phyloP scores from a whole-genome alignment of 1,139 yeast species.

The Magnusiomyces sp. region DNA sequence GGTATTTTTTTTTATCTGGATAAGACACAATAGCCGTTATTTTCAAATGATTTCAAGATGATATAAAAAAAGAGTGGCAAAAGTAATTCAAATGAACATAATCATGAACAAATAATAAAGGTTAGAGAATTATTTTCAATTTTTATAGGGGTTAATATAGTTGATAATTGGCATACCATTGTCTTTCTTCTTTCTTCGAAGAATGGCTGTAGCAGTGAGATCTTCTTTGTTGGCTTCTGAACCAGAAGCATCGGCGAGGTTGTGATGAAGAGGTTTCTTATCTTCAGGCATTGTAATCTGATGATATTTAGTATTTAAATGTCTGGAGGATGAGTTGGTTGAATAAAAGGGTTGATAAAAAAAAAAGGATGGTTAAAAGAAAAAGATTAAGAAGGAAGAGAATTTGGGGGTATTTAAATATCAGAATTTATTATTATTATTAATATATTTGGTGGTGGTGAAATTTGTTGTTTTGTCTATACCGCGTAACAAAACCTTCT shows the following conservation, averaged over 20 bases:
- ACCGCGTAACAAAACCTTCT: not conserved
- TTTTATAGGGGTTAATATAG: not conserved
- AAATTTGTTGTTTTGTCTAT: no score
- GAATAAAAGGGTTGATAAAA: conserved; percentile 5
- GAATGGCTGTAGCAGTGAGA: conserved; percentile 92
- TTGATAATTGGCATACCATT: conserved; percentile 37
- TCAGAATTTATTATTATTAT: not conserved
- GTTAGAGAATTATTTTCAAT: not conserved
- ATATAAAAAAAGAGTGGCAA: no score
- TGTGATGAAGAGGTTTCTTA: conserved; percentile 20
- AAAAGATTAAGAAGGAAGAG: not conserved
- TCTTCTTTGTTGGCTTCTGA: conserved; percentile 53
- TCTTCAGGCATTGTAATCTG: conserved; percentile 11
- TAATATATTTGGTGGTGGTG: not conserved
- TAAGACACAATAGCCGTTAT: no score
- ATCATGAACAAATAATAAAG: not conserved
- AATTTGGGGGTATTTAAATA: not conserved
- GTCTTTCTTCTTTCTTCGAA: conserved; percentile 96
- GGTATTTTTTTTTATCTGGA: no score
- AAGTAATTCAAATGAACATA: not conserved
- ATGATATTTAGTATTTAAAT: not conserved
- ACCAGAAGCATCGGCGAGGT: conserved; percentile 48
- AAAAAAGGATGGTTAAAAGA: conserved; percentile 1
- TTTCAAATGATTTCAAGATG: no score
- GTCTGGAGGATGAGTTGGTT: not conserved